A percentile compares a stretch with the other conserved stretches of the same genome.
Evolutionary conservation across 2,329 filamentous ascomycete species (phyloP).

Genomic region (Botrytis aclada): DNA sequence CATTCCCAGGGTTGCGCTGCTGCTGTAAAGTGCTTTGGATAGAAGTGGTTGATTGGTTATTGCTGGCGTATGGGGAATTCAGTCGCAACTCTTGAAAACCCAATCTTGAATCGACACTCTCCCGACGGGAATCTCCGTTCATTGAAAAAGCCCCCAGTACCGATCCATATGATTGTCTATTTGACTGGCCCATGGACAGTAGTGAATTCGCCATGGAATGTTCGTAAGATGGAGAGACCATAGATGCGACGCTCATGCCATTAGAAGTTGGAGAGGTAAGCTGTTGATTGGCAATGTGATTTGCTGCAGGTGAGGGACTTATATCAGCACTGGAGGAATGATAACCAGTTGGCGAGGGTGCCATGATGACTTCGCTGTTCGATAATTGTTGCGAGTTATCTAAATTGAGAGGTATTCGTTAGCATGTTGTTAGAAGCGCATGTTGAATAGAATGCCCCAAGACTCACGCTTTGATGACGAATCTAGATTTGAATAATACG

Average conservation of each 20-base stretch:
- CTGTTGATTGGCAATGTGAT: slow-evolving; percentile 45
- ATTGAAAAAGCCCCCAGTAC: slow-evolving; percentile 21
- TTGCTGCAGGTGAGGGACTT: slow-evolving; percentile 57
- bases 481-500: slow-evolving; percentile 46
- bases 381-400: slow-evolving; percentile 32
- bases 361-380: slow-evolving; percentile 23
- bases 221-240: slow-evolving; percentile 57
- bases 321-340: slow-evolving; percentile 54
- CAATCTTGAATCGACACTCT: slow-evolving; percentile 77
- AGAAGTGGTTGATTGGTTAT: slow-evolving; percentile 73
- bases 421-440: not conserved
- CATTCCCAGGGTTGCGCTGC: slow-evolving; percentile 56
- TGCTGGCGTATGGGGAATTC: slow-evolving; percentile 69
- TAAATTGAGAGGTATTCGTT: not conserved
- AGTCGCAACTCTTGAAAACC: slow-evolving; percentile 71
- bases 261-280: slow-evolving; percentile 54
- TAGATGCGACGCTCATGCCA: slow-evolving; percentile 64
- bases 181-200: slow-evolving; percentile 24
- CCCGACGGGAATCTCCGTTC: slow-evolving; percentile 56
- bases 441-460: not conserved
- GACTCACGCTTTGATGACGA: slow-evolving; percentile 51
- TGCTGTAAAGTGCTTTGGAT: slow-evolving; percentile 68
- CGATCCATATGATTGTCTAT: slow-evolving; percentile 26
- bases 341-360: slow-evolving; percentile 38
- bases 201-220: slow-evolving; percentile 26